Evolutionary conservation across 495 filamentous ascomycete genomes (phyloP).

Genomic region (Emericellopsis terricola): DNA sequence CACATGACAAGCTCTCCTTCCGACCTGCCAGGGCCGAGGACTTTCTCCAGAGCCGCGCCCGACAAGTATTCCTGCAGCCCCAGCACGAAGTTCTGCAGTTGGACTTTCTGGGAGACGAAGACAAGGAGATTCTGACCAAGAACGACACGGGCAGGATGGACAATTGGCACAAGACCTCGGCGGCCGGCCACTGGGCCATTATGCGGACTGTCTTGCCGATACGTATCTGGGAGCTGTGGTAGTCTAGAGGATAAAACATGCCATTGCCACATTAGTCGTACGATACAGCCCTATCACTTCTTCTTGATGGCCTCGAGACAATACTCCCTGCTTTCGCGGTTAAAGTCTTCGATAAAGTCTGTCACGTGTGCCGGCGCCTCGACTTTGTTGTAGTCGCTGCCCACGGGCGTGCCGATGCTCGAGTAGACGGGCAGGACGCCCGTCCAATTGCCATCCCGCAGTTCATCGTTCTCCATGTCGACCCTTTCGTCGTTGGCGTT

Average conservation of each 20-base stretch:
- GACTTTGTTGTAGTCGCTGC: slow-evolving; percentile 41
- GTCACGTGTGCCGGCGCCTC: slow-evolving; percentile 45
- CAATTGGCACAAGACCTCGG: slow-evolving; percentile 53
- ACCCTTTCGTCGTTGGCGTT: slow-evolving; percentile 50
- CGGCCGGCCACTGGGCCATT: slow-evolving; percentile 72
- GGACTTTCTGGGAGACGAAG: slow-evolving; percentile 10
- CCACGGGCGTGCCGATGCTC: slow-evolving; percentile 48
- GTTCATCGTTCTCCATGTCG: slow-evolving; percentile 42
- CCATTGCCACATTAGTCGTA: not conserved
- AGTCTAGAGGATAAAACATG: slow-evolving; percentile 7
- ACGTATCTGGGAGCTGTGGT: slow-evolving; percentile 81
- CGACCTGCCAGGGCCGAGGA: slow-evolving; percentile 47
- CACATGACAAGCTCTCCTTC: slow-evolving; percentile 34
- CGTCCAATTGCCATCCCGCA: slow-evolving; percentile 51
- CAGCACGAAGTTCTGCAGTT: slow-evolving; percentile 47
- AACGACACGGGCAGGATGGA: slow-evolving; percentile 42
- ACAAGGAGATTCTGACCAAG: slow-evolving; percentile 26
- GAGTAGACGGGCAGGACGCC: slow-evolving; percentile 67
- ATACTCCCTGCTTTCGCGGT: slow-evolving; percentile 29
- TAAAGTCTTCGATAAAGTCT: slow-evolving; percentile 36
- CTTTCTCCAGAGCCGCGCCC: slow-evolving; percentile 49
- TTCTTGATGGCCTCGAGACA: slow-evolving; percentile 8
- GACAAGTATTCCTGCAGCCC: slow-evolving; percentile 52
- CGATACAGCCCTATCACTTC: not conserved
- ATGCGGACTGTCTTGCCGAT: slow-evolving; percentile 74